A percentile compares a stretch with the other conserved stretches of the same genome.
These are phyloP conservation scores for Aureobasidium sp. DNA, from an alignment of 2,329 filamentous ascomycete species.

Conservation along the genomic window DNA sequence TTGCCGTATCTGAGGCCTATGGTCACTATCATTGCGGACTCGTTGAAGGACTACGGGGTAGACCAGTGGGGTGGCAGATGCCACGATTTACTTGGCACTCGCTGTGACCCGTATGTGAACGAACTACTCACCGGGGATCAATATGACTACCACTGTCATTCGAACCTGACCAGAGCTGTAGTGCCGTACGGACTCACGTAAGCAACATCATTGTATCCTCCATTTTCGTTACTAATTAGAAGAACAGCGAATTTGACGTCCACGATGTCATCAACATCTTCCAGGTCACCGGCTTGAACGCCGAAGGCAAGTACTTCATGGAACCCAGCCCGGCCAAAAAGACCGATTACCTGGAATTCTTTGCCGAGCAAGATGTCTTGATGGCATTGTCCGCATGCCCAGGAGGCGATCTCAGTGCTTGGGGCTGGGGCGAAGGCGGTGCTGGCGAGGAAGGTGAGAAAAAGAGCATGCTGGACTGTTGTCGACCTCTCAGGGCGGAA, in stretches of 20 bases:
- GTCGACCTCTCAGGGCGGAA: slow-evolving; percentile 65
- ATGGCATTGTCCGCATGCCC: slow-evolving; percentile 62
- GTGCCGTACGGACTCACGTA: slow-evolving; percentile 52
- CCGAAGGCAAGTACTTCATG: slow-evolving; percentile 68
- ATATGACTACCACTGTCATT: slow-evolving; percentile 79
- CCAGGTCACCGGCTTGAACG: slow-evolving; percentile 71
- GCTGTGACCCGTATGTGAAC: slow-evolving; percentile 80
- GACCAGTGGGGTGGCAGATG: slow-evolving; percentile 52
- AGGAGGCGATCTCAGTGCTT: slow-evolving; percentile 70
- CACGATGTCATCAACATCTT: slow-evolving; percentile 84
- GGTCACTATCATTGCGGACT: slow-evolving; percentile 58
- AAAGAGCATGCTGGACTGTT: slow-evolving; percentile 60
- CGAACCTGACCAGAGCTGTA: slow-evolving; percentile 67
- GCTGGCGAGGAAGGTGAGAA: slow-evolving; percentile 51
- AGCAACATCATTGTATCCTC: neutral
- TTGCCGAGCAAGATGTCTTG: slow-evolving; percentile 69
- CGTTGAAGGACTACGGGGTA: slow-evolving; percentile 38
- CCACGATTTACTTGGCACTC: slow-evolving; percentile 69
- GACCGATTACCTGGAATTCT: slow-evolving; percentile 62
- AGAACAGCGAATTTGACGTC: slow-evolving; percentile 54
- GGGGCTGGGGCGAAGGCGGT: slow-evolving; percentile 61
- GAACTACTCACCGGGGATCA: slow-evolving; percentile 58
- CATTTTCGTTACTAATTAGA: neutral
- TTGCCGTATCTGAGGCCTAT: slow-evolving; percentile 70
- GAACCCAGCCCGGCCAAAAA: slow-evolving; percentile 47